phyloP scores from a whole-genome alignment of 306 rosid genomes.

The Cucurbita argyrosperma region DNA sequence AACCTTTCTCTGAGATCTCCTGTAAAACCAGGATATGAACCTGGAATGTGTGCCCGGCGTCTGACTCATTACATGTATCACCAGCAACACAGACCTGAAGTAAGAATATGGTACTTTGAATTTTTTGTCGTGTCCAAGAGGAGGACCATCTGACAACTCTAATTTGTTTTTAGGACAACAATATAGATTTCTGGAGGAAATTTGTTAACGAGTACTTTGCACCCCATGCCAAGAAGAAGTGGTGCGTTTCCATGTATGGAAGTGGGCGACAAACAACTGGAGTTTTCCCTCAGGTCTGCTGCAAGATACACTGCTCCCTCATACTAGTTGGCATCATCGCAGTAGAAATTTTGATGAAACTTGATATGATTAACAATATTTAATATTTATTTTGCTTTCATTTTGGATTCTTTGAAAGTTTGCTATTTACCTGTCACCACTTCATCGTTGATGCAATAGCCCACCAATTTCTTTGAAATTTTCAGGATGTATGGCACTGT shows the following conservation, averaged over 20 bases:
- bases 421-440: not conserved
- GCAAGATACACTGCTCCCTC: constrained; percentile 4
- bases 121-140: not conserved
- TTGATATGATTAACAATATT: not conserved
- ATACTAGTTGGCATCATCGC: constrained; percentile 12
- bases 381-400: not conserved
- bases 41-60: constrained; percentile 95
- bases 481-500: constrained; percentile 97
- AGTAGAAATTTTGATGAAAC: not conserved
- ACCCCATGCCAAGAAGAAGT: constrained; percentile 91
- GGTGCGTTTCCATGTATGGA: constrained; percentile 99
- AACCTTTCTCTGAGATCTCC: constrained; percentile 64
- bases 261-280: constrained; percentile 89
- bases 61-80: constrained; percentile 87
- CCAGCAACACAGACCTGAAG: constrained; percentile 93
- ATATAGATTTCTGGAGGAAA: constrained; percentile 94
- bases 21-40: constrained; percentile 71
- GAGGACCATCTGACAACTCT: constrained; percentile 11
- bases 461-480: constrained; percentile 10
- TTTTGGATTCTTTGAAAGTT: not conserved
- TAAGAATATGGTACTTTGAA: constrained; percentile 16
- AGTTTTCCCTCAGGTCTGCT: constrained; percentile 87
- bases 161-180: constrained; percentile 56
- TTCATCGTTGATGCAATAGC: constrained; percentile 8
- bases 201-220: constrained; percentile 91